A percentile compares a stretch with the other conserved stretches of the same genome.
Conservation (phyloP, 345 rosid genomes). For the Punica granatum region DNA sequence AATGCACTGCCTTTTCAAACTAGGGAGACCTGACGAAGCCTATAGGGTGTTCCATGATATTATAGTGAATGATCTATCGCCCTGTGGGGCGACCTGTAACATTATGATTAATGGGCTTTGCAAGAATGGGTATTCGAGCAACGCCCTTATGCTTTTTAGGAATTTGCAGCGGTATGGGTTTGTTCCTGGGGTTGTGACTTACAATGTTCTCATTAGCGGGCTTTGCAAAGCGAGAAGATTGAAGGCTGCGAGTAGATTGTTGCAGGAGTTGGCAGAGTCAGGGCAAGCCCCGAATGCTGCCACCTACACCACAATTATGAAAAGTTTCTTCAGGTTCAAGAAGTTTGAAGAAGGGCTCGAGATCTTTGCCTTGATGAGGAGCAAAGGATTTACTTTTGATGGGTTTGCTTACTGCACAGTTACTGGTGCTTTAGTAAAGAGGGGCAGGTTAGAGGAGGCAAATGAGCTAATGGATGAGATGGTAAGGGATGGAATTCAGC, state of each 20-base stretch:
- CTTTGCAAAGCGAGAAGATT: conserved; percentile 56
- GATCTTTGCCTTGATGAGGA: conserved; percentile 45
- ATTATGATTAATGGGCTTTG: conserved; percentile 74
- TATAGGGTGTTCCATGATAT: conserved; percentile 41
- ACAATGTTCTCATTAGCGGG: conserved; percentile 68
- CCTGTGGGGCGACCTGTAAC: conserved; percentile 51
- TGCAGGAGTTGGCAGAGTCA: conserved; percentile 42
- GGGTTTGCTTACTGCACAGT: conserved; percentile 71
- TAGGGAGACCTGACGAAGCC: conserved; percentile 61
- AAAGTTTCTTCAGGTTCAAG: conserved; percentile 47
- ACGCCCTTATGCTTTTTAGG: conserved; percentile 55
- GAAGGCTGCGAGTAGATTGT: conserved; percentile 41
- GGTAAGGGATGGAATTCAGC: conserved; percentile 34
- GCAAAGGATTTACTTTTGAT: conserved; percentile 62
- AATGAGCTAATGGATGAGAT: conserved; percentile 16
- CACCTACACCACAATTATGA: conserved; percentile 68
- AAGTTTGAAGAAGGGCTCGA: conserved; percentile 55
- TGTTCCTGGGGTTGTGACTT: conserved; percentile 48
- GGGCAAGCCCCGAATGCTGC: conserved; percentile 55
- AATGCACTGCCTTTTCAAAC: conserved; percentile 67
- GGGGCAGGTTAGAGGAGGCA: conserved; percentile 46
- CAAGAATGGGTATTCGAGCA: conserved; percentile 40
- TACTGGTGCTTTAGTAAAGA: conserved; percentile 57
- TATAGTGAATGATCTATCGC: conserved; percentile 25
- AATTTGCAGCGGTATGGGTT: conserved; percentile 46